Conservation (phyloP, 768 basidiomycete genomes). For the Termitomyces sp. region DNA sequence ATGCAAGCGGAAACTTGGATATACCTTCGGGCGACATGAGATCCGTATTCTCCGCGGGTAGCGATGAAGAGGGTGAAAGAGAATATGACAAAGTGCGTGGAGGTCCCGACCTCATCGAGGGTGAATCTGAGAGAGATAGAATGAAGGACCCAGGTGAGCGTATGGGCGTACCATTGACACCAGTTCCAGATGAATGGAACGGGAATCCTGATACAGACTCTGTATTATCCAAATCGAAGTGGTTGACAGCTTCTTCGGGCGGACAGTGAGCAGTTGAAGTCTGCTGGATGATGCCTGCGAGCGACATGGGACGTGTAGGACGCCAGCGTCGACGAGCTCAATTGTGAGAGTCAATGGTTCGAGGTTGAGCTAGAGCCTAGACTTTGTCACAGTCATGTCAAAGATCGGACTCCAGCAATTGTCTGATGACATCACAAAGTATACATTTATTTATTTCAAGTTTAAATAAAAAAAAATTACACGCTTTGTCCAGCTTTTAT, state of each 20-base stretch:
- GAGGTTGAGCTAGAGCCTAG: background rate
- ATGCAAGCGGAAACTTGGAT: slow-evolving; percentile 16
- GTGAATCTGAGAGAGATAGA: slow-evolving; percentile 36
- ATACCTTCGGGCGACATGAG: slow-evolving; percentile 18
- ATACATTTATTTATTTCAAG: no score
- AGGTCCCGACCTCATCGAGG: slow-evolving; percentile 65
- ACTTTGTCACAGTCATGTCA: background rate
- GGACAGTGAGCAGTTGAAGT: slow-evolving; percentile 2
- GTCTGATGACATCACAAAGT: slow-evolving; percentile 15
- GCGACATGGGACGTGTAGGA: slow-evolving; percentile 18
- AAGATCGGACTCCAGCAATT: background rate
- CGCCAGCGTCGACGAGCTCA: background rate
- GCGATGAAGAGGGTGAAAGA: slow-evolving; percentile 34
- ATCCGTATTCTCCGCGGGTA: slow-evolving; percentile 19
- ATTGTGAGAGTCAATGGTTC: background rate
- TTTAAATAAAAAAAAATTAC: background rate
- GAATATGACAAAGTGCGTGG: slow-evolving; percentile 68
- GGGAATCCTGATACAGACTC: background rate
- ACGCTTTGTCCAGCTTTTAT: slow-evolving; percentile 46
- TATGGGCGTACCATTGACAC: slow-evolving; percentile 4
- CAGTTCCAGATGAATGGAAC: background rate
- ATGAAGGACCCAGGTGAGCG: slow-evolving; percentile 16
- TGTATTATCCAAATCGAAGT: background rate
- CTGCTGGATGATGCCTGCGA: slow-evolving; percentile 18
- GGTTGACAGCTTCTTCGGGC: background rate